Conservation (phyloP, 352 stramenopile species). For the Pythium insidiosum region DNA sequence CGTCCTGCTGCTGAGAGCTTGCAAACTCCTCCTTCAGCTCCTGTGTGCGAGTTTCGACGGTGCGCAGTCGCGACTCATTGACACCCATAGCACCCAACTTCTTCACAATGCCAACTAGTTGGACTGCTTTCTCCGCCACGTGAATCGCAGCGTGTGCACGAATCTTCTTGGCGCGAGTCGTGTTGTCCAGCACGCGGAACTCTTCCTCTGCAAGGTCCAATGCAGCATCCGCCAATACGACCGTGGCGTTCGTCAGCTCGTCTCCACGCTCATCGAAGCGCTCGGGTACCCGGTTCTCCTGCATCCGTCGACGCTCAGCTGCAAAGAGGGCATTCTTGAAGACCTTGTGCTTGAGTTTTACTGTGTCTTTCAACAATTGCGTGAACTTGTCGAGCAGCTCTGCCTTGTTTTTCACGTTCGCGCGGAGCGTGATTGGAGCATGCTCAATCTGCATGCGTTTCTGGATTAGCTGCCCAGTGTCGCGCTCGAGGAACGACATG, state of each 20-base stretch:
- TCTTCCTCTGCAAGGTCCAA: slow-evolving; percentile 80
- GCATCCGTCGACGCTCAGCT: slow-evolving; percentile 42
- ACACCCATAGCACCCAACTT: slow-evolving; percentile 67
- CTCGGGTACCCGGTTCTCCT: slow-evolving; percentile 53
- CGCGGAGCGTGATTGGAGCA: slow-evolving; percentile 50
- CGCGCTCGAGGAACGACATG: slow-evolving; percentile 71
- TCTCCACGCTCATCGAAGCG: slow-evolving; percentile 58
- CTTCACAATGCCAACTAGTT: slow-evolving; percentile 78
- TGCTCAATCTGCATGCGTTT: slow-evolving; percentile 71
- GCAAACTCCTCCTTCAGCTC: slow-evolving; percentile 57
- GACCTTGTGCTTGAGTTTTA: slow-evolving; percentile 86
- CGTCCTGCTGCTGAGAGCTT: slow-evolving; percentile 52
- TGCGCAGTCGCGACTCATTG: slow-evolving; percentile 29
- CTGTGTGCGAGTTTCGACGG: slow-evolving; percentile 30
- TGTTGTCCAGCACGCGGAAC: slow-evolving; percentile 49
- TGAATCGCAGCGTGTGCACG: slow-evolving; percentile 58
- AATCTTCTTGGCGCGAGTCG: slow-evolving; percentile 76
- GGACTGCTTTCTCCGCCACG: slow-evolving; percentile 61
- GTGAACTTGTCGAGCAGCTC: slow-evolving; percentile 85
- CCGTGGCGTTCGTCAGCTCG: slow-evolving; percentile 56
- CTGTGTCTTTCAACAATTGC: slow-evolving; percentile 75
- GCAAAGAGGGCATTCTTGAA: slow-evolving; percentile 72
- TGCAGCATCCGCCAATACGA: slow-evolving; percentile 45
- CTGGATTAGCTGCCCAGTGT: slow-evolving; percentile 61
- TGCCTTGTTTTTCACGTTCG: slow-evolving; percentile 64